phyloP scores from a whole-genome alignment of 2,329 filamentous ascomycete genomes.

The Fusarium sp. region DNA sequence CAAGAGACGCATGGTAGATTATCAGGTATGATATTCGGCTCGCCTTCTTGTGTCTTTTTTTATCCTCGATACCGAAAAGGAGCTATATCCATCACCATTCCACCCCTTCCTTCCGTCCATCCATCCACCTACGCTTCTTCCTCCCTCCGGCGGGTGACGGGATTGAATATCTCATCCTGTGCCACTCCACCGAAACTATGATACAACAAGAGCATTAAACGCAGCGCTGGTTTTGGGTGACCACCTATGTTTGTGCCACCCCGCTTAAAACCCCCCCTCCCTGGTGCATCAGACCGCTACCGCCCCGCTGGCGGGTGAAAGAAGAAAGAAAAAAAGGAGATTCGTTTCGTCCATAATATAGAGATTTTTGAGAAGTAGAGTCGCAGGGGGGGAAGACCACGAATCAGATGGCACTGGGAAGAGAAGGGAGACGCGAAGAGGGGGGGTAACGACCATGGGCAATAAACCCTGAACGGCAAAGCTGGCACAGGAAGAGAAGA shows the following conservation, averaged over 20 bases:
- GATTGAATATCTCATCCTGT: neutral
- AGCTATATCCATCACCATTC: constrained; percentile 13
- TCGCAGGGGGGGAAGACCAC: neutral
- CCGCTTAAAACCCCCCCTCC: neutral
- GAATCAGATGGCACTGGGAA: constrained; percentile 9
- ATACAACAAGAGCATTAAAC: constrained; percentile 33
- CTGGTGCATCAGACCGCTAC: constrained; percentile 5
- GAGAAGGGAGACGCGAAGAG: neutral
- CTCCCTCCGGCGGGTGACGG: neutral
- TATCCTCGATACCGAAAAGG: constrained; percentile 1
- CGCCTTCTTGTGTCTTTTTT: constrained; percentile 20
- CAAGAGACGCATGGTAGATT: neutral
- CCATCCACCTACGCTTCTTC: constrained; percentile 1
- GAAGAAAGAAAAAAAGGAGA: neutral
- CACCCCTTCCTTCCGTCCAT: neutral
- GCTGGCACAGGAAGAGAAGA: constrained; percentile 2
- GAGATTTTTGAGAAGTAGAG: neutral
- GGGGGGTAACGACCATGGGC: neutral
- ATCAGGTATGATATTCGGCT: constrained; percentile 14
- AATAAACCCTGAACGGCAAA: constrained; percentile 12
- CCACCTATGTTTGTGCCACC: neutral
- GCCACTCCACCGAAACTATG: constrained; percentile 20
- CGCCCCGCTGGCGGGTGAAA: neutral
- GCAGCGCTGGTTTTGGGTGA: neutral
- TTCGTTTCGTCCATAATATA: constrained; percentile 33